Evolutionary conservation across 2,329 filamentous ascomycete species (phyloP).

Genomic region (Tolypocladium pustulatum): DNA sequence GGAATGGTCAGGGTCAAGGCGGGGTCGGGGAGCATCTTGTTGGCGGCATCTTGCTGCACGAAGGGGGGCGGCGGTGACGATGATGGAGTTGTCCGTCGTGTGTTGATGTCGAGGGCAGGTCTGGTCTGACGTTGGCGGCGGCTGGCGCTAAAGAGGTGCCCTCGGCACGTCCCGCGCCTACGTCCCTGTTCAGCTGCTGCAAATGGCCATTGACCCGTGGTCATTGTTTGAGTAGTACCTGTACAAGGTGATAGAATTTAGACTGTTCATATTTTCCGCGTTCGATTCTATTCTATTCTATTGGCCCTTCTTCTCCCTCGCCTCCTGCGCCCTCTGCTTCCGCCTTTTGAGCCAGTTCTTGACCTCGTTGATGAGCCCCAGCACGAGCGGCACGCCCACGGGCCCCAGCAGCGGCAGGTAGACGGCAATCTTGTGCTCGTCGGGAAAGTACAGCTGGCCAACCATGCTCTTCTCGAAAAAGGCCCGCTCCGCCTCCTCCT

Average conservation of each 20-base stretch:
- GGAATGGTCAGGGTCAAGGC: conserved; percentile 66
- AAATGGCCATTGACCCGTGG: background rate
- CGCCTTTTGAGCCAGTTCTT: conserved; percentile 47
- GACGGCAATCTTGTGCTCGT: conserved; percentile 96
- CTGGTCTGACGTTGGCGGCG: background rate
- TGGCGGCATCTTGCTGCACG: conserved; percentile 3
- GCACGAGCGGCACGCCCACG: conserved; percentile 77
- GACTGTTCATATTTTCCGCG: background rate
- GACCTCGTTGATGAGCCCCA: conserved; percentile 74
- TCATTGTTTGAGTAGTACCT: no score
- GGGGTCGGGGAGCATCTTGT: conserved; percentile 44
- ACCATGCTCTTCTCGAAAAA: conserved; percentile 99
- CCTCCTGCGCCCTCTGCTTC: conserved; percentile 30
- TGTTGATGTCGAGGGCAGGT: background rate
- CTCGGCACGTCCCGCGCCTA: background rate
- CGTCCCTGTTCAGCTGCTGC: background rate
- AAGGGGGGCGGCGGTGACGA: background rate
- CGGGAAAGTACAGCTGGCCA: conserved; percentile 94
- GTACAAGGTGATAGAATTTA: no score
- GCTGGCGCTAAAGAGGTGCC: background rate
- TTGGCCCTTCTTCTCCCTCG: conserved; percentile 5
- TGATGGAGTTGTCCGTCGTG: background rate
- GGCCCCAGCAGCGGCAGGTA: conserved; percentile 88
- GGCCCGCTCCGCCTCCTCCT: conserved; percentile 79
- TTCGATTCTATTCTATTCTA: background rate